A percentile compares a stretch with the other conserved stretches of the same genome.
Conservation (phyloP, 257 asterid genomes). For the Mentha longifolia region DNA sequence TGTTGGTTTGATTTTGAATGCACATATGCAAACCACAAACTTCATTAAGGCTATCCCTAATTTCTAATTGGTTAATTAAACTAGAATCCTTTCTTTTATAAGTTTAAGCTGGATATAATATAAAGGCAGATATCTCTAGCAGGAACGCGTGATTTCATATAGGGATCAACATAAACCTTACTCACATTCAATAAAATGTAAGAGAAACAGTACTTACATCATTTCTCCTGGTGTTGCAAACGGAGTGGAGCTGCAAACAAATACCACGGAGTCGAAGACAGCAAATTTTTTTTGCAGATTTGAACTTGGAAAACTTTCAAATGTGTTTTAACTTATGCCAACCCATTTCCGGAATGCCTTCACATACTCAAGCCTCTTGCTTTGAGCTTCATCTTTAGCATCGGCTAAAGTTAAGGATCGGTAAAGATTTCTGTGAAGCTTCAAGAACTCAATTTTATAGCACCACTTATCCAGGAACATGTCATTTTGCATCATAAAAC, state of each 20-base stretch:
- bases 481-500: conserved; percentile 58
- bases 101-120: not conserved
- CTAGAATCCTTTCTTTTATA: not conserved
- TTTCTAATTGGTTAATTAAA: not conserved
- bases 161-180: too few species aligned
- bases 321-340: conserved; percentile 44
- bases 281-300: not conserved
- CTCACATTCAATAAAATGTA: not conserved
- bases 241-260: not conserved
- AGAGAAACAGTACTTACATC: not conserved
- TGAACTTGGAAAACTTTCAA: not conserved
- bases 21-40: not conserved
- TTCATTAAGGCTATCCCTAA: not conserved
- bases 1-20: not conserved
- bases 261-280: not conserved
- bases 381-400: conserved; percentile 71
- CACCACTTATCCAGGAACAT: conserved; percentile 82
- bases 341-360: conserved; percentile 71
- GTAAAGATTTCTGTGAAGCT: conserved; percentile 80
- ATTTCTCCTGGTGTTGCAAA: not conserved
- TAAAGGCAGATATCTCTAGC: not conserved
- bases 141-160: not conserved
- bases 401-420: conserved; percentile 49
- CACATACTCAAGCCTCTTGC: conserved; percentile 74
- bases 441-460: conserved; percentile 64